Evolutionary conservation across 2,329 filamentous ascomycete genomes (phyloP).

Genomic region (Drechslerella stenobrocha): DNA sequence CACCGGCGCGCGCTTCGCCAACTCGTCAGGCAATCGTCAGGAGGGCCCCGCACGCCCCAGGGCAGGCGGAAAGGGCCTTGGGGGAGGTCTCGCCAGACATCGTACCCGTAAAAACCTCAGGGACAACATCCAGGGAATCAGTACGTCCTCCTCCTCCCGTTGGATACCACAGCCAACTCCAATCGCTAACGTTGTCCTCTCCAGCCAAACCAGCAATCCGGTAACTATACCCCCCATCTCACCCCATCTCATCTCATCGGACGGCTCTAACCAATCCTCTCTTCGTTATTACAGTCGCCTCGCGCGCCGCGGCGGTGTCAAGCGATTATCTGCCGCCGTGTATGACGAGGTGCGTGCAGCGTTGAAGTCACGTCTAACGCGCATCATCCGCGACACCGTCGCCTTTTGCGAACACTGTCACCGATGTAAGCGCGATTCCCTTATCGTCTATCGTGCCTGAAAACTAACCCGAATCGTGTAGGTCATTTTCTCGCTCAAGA

Average conservation of each 20-base stretch:
- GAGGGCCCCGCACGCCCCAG: too few relatives aligned
- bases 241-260: conserved; percentile 4
- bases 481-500: conserved; percentile 62
- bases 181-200: neutral
- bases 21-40: too few relatives aligned
- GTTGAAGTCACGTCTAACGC: conserved; percentile 60
- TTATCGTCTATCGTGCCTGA: too few relatives aligned
- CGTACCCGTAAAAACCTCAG: conserved; percentile 58
- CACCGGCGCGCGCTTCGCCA: too few relatives aligned
- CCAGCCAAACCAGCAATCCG: conserved; percentile 16
- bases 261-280: neutral
- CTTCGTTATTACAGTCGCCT: conserved; percentile 65
- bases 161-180: neutral
- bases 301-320: conserved; percentile 75
- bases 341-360: conserved; percentile 66
- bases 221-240: conserved; percentile 13
- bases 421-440: too few relatives aligned
- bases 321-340: conserved; percentile 68
- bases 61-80: neutral
- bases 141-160: conserved; percentile 57
- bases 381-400: conserved; percentile 61
- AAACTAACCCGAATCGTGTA: too few relatives aligned
- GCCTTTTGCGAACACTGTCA: conserved; percentile 62
- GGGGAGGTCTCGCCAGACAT: conserved; percentile 20
- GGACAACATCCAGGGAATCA: conserved; percentile 61